Evolutionary conservation across 2,329 filamentous ascomycete species (phyloP).

Genomic region (Teratosphaeria gauchensis): DNA sequence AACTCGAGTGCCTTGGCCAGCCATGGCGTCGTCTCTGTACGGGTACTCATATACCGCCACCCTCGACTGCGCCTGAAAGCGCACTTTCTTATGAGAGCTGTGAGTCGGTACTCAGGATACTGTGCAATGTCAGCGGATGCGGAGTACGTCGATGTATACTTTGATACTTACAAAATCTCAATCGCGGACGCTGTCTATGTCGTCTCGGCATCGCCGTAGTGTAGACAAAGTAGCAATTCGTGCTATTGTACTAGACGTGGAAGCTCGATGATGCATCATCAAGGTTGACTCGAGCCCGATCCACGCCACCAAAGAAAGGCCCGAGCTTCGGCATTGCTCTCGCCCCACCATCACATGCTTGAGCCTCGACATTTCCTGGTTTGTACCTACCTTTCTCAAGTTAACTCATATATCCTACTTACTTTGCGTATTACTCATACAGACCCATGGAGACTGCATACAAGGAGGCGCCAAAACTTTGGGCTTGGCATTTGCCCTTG

Average conservation of each 20-base stretch:
- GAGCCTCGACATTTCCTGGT: neutral
- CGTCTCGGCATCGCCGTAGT: neutral
- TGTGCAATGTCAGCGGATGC: neutral
- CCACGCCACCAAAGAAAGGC: neutral
- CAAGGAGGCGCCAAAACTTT: too few species aligned
- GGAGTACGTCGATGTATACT: neutral
- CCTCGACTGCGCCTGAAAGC: conserved; percentile 7
- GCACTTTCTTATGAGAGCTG: neutral
- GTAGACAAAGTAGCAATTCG: neutral
- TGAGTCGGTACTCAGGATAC: neutral
- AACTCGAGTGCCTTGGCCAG: conserved; percentile 37
- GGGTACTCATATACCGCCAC: conserved; percentile 19
- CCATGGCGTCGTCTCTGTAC: conserved; percentile 32
- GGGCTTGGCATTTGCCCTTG: too few species aligned
- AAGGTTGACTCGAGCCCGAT: neutral
- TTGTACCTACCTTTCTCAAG: neutral
- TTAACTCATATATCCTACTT: neutral
- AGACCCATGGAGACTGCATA: too few species aligned
- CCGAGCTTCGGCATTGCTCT: neutral
- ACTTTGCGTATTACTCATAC: too few species aligned
- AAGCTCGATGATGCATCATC: neutral
- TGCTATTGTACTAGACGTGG: neutral
- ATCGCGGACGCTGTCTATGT: neutral
- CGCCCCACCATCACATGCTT: neutral
- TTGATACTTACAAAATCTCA: neutral